These are phyloP conservation scores for Parastagonospora nodorum DNA, from an alignment of 2,329 filamentous ascomycete species.

Conservation along the genomic window DNA sequence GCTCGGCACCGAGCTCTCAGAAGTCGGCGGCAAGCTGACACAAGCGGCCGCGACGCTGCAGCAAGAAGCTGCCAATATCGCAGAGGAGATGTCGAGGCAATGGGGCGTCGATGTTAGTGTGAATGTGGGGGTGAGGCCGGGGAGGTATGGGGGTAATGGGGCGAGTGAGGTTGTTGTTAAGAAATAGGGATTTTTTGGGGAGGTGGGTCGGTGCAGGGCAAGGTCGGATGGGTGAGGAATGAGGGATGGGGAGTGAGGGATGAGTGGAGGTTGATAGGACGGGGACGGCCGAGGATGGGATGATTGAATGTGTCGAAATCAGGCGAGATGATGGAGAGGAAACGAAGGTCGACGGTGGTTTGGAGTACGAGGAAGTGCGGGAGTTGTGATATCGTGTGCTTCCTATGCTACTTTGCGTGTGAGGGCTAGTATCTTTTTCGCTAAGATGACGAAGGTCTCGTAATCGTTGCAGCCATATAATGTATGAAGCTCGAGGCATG, in stretches of 20 bases:
- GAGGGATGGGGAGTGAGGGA: background rate
- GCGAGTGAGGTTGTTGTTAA: background rate
- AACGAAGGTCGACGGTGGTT: no score
- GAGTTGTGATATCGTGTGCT: no score
- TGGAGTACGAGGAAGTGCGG: no score
- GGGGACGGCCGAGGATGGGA: no score
- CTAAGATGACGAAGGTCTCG: no score
- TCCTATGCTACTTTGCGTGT: no score
- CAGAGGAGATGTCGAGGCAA: conserved; percentile 22
- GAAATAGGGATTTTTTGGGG: background rate
- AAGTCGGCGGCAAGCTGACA: conserved; percentile 19
- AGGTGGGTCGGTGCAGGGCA: background rate
- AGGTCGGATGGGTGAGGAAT: background rate
- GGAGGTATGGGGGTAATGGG: background rate
- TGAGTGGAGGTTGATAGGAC: no score
- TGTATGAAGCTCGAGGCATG: no score
- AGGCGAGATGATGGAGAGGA: no score
- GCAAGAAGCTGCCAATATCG: conserved; percentile 31
- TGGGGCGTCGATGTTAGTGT: conserved; percentile 27
- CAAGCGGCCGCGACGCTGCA: conserved; percentile 19
- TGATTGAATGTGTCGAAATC: no score
- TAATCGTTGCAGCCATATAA: no score
- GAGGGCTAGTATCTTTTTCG: no score
- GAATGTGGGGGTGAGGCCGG: conserved; percentile 1
- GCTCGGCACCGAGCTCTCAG: conserved; percentile 16